These are phyloP conservation scores for Bremia lactucae DNA, from an alignment of 352 stramenopile genomes.

Conservation along the genomic window DNA sequence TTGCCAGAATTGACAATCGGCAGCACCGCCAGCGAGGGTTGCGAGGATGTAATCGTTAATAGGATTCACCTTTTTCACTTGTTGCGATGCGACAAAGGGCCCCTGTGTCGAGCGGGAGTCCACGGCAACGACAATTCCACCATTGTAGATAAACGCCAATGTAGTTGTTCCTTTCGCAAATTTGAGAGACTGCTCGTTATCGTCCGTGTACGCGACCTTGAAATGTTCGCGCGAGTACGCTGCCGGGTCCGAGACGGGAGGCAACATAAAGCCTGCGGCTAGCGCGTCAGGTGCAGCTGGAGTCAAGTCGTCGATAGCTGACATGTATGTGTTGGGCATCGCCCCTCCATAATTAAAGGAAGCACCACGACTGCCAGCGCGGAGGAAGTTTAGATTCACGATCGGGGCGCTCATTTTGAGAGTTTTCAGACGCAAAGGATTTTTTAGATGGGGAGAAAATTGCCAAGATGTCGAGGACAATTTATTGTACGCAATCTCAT, in stretches of 20 bases:
- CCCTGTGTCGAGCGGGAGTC: slow-evolving; percentile 99
- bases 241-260: slow-evolving; percentile 82
- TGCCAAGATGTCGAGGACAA: too few relatives aligned
- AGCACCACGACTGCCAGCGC: slow-evolving; percentile 44
- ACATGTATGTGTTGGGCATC: slow-evolving; percentile 65
- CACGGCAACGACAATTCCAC: slow-evolving; percentile 96
- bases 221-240: slow-evolving; percentile 94
- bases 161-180: slow-evolving; percentile 99
- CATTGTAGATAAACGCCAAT: slow-evolving; percentile 99
- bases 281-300: slow-evolving; percentile 20
- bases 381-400: slow-evolving; percentile 63
- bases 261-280: slow-evolving; percentile 58
- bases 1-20: slow-evolving; percentile 99
- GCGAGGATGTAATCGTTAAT: slow-evolving; percentile 99
- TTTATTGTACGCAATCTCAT: too few relatives aligned
- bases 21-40: slow-evolving; percentile 97
- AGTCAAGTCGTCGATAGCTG: slow-evolving; percentile 20
- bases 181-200: slow-evolving; percentile 92
- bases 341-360: slow-evolving; percentile 64
- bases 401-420: slow-evolving; percentile 27
- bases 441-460: background rate
- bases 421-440: slow-evolving; percentile 2
- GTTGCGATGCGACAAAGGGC: slow-evolving; percentile 96
- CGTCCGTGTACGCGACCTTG: slow-evolving; percentile 93
- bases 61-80: slow-evolving; percentile 99